Base-by-base conservation (phyloP, 352 stramenopile species). In the Phytophthora capsici region DNA sequence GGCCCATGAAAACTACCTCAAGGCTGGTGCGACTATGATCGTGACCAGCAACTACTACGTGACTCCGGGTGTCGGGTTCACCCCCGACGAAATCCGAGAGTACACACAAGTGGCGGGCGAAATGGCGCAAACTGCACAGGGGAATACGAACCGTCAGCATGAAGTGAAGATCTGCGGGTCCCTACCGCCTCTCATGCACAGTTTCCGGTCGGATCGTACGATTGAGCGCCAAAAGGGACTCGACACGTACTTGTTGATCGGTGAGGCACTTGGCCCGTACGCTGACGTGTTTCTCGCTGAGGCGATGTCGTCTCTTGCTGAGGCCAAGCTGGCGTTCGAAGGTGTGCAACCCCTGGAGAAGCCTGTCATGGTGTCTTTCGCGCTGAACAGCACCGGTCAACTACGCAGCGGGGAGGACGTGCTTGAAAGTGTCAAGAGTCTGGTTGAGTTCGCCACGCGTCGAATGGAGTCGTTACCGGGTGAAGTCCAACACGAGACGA, bases 1-100 rank as follows among this genome's bases (percentile, higher is more conserved):
- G 9, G 86, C 87, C 17, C 83, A 97, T 50, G 56, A 75, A 45
- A 83, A 75, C 2, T 98, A 94, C 60, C 56, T 98, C 12, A 51
- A 84, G 14, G 87, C 90, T 2, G 93, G 91, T 3, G 82, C 90
- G 26, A 79, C 85, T 16, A 79, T 88, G 28, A 80, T 98, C 48
- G 89, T 93, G 30, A 97, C 87, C 28, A 96, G 89, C 77, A 97
- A 95, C 28, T 95, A 96, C 63, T 80, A 87, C 41, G 85, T 98
- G 32, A 93, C 90, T 9, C 91, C 90, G 16, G 86, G 87, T 13
- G 57, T 94, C 37, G 90, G 91, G 41, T 98, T 98, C 79, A 86
- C 59, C 12, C 38, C 72, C 10, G 81, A 91, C 19, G 84, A 96
- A 52, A 86, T 97, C 23, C 65, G 70, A 9, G 76, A 90, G 63